phyloP scores from a whole-genome alignment of 345 rosid species.

The Brassica juncea region DNA sequence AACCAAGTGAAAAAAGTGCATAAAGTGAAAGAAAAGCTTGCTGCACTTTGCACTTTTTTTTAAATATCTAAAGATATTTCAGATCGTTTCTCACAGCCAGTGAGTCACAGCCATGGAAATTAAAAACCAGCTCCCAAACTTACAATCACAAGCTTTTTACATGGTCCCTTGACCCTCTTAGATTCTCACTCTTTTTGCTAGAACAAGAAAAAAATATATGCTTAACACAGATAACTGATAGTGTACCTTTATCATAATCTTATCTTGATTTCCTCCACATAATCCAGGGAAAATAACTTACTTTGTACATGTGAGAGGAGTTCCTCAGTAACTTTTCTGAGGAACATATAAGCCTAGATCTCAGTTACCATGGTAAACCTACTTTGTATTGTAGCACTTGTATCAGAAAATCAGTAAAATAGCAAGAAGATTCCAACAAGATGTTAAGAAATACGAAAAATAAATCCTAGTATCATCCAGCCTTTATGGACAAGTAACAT shows the following conservation, averaged over 20 bases:
- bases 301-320: background rate
- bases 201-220: background rate
- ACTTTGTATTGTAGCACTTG: background rate
- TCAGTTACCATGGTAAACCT: background rate
- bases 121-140: background rate
- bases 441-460: background rate
- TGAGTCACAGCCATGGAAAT: background rate
- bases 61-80: background rate
- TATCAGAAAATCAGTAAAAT: background rate
- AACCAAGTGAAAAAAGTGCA: slow-evolving; percentile 14
- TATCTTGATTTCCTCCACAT: background rate
- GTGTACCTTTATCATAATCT: background rate
- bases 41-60: slow-evolving; percentile 25
- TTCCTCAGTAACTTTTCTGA: background rate
- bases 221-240: background rate
- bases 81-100: background rate
- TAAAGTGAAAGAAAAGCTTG: slow-evolving; percentile 16
- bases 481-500: background rate
- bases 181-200: slow-evolving; percentile 25
- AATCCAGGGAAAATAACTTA: background rate
- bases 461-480: background rate
- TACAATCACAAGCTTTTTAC: slow-evolving; percentile 17
- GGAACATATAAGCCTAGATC: background rate
- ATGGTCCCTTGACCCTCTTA: slow-evolving; percentile 12
- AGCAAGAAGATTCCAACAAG: background rate